Base-by-base conservation (phyloP, 805 yeast species). In the Yarrowia osloensis region DNA sequence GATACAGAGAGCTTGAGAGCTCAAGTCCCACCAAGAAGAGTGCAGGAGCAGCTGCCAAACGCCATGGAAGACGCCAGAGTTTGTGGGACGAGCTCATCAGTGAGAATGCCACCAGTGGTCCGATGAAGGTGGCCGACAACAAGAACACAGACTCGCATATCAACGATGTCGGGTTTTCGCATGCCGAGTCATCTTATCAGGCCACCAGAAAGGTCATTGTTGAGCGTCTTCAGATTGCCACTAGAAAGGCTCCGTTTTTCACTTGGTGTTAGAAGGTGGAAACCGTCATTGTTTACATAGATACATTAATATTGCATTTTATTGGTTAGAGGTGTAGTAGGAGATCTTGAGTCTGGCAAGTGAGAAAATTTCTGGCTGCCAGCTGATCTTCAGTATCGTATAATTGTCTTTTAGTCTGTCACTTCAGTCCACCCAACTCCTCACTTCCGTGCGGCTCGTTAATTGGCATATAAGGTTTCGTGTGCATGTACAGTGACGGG, bases 181-280 rank as follows among this genome's bases (percentile, higher is more conserved):
- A 67, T 57, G 75, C 70, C 1, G 71, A 71, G 50, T 71, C 67
- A 13, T 59, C 67, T 7, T 31, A 31, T 17, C 67, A 68, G 5
- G 76, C 77, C 11, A 76, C 81, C 1, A 81, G 81, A 70, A 78
- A 75, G 47, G 90, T 86, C 3, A 81, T 87, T 3, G 83, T 87
- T 4, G 91, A 88, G 74, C 75, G 89, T 62, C 72, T 88, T 29
- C 86, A 85, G 71, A 81, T 83, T 17, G 87, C 83, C 3, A 78
- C 79, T 8, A 77, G 83, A 4, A 83, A 80, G 69, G 86, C 88
- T 0, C 90, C 91, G 0, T 85, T 88, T 1, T 86, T 87, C 69
- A 86, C 90, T 1, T 87, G 90, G 85, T 87, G 90, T 71, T 86
- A 11, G 21, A 6, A 15, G 28, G 24, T 5, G 21, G 21, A 13